Conservation (phyloP, 2,329 filamentous ascomycete genomes). For the Colletotrichum sojae region DNA sequence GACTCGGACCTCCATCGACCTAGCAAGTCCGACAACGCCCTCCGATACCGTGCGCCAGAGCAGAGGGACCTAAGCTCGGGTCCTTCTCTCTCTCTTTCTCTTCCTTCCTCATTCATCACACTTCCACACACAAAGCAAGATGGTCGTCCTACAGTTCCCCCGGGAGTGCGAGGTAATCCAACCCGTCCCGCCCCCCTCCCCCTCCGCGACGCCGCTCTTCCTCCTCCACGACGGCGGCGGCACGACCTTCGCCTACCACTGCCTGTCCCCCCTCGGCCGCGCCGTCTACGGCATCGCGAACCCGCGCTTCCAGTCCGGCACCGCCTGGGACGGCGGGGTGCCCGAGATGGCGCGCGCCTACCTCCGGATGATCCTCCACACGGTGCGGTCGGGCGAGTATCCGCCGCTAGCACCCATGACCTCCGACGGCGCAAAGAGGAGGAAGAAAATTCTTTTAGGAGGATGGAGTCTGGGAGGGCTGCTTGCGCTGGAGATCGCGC, state of each 20-base stretch:
- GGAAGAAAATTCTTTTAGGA: slow-evolving; percentile 62
- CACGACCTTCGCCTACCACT: slow-evolving; percentile 71
- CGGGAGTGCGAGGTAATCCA: slow-evolving; percentile 39
- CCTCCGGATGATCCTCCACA: slow-evolving; percentile 58
- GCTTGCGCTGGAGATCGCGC: slow-evolving; percentile 65
- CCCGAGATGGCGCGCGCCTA: slow-evolving; percentile 69
- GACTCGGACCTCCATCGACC: too few species aligned
- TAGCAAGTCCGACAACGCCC: neutral
- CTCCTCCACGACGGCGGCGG: slow-evolving; percentile 74
- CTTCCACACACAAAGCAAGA: neutral
- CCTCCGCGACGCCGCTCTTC: slow-evolving; percentile 61
- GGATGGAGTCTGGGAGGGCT: slow-evolving; percentile 71
- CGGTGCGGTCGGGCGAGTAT: slow-evolving; percentile 46
- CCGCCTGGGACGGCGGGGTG: slow-evolving; percentile 65
- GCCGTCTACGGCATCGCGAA: slow-evolving; percentile 69
- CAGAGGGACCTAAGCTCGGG: too few species aligned
- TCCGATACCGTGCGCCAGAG: too few species aligned
- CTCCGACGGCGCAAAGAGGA: slow-evolving; percentile 44
- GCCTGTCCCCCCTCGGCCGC: slow-evolving; percentile 63
- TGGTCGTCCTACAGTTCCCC: slow-evolving; percentile 20
- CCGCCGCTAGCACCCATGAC: slow-evolving; percentile 35
- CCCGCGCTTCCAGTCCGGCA: slow-evolving; percentile 63
- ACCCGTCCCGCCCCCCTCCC: slow-evolving; percentile 23
- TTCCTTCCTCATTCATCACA: neutral
- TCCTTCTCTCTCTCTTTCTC: neutral